These are phyloP conservation scores for Monosporascus sp. DNA, from an alignment of 2,329 filamentous ascomycete genomes.

Conservation along the genomic window DNA sequence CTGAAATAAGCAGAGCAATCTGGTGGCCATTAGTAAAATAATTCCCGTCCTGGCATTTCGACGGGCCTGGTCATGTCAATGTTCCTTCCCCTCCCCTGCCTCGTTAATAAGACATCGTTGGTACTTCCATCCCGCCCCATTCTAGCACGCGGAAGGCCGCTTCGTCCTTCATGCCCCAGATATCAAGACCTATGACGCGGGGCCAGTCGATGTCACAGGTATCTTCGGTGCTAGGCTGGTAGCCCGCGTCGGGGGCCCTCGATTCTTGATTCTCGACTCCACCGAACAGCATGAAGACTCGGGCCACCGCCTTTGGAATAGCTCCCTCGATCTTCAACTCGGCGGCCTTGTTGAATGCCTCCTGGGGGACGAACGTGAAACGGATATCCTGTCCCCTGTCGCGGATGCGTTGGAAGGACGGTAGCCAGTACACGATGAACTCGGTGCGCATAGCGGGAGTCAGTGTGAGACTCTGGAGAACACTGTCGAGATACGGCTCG, in stretches of 20 bases:
- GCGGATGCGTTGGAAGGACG: slow-evolving; percentile 4
- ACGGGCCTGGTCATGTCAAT: too few relatives aligned
- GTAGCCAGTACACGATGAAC: slow-evolving; percentile 11
- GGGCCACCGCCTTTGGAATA: background rate
- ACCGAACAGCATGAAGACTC: too few relatives aligned
- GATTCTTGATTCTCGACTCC: background rate
- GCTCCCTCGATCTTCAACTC: background rate
- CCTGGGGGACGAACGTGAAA: slow-evolving; percentile 4
- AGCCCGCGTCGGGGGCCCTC: background rate
- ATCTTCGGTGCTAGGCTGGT: background rate
- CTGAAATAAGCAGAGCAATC: too few relatives aligned
- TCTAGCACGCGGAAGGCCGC: background rate
- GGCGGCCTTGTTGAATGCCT: background rate
- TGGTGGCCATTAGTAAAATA: too few relatives aligned
- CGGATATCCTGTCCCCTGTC: background rate
- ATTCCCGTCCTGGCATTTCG: too few relatives aligned
- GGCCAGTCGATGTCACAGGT: background rate
- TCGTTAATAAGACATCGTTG: background rate
- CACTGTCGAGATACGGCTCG: slow-evolving; percentile 4
- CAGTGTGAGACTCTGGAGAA: slow-evolving; percentile 4
- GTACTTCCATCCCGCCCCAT: background rate
- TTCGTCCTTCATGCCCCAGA: background rate
- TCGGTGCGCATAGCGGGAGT: slow-evolving; percentile 9
- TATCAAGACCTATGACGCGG: background rate
- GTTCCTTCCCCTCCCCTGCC: background rate